phyloP scores from a whole-genome alignment of 1,284 basidiomycete species.

The Irpex rosettiformis region DNA sequence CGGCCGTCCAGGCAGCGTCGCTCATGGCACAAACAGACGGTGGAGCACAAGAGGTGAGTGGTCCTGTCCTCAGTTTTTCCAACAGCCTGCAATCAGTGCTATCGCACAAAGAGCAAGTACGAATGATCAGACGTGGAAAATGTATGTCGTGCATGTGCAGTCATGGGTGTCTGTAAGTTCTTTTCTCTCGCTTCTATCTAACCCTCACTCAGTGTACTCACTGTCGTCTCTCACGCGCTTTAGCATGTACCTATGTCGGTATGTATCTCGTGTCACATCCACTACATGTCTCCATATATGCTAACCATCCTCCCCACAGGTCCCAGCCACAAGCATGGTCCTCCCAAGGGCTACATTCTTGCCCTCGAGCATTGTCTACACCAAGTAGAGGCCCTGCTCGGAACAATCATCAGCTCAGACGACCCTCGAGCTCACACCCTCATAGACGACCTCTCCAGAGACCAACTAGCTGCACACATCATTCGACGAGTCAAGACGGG shows the following conservation, averaged over 20 bases:
- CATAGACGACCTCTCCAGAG: constrained; percentile 26
- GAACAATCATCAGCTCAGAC: constrained; percentile 27
- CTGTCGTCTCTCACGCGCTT: not conserved
- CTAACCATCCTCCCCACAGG: constrained; percentile 12
- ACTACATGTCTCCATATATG: not conserved
- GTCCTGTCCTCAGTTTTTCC: not conserved
- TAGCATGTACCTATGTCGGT: constrained; percentile 25
- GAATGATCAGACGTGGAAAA: constrained; percentile 20
- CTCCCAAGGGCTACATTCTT: constrained; percentile 31
- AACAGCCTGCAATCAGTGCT: constrained; percentile 30
- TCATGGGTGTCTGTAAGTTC: constrained; percentile 24
- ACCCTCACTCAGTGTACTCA: too few species aligned
- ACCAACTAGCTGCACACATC: constrained; percentile 27
- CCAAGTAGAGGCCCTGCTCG: constrained; percentile 30
- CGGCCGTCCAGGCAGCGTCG: constrained; percentile 9
- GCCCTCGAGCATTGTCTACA: constrained; percentile 29
- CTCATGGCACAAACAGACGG: constrained; percentile 8
- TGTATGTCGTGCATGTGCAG: constrained; percentile 23
- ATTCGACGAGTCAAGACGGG: constrained; percentile 28
- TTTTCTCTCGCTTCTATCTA: not conserved
- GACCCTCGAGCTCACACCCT: constrained; percentile 27
- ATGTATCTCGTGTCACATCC: constrained; percentile 1
- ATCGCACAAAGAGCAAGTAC: constrained; percentile 30
- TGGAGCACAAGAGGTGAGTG: constrained; percentile 24
- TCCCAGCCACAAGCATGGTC: constrained; percentile 29